A percentile compares a stretch with the other conserved stretches of the same genome.
phyloP scores from a whole-genome alignment of 148 eudicot species.

The Camellia sinensis region DNA sequence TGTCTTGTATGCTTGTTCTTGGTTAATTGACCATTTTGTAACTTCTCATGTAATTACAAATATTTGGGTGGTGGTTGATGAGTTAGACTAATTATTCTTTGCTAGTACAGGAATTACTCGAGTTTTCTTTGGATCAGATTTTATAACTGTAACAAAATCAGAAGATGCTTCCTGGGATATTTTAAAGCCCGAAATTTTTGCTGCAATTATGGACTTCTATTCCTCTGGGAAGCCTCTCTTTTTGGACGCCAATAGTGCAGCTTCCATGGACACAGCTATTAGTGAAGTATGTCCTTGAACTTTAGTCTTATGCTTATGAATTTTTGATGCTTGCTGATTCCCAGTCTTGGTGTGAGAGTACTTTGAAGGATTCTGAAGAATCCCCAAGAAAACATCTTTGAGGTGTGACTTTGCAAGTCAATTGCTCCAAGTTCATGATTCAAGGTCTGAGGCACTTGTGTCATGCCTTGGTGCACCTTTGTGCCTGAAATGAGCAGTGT shows the following conservation, averaged over 20 bases:
- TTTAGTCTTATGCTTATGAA: not conserved
- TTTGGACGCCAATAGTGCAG: slow-evolving; percentile 70
- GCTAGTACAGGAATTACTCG: slow-evolving; percentile 64
- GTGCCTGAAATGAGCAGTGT: not conserved
- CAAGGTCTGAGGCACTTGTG: not conserved
- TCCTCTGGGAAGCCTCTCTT: slow-evolving; percentile 85
- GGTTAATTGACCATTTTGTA: not conserved
- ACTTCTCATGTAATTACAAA: not conserved
- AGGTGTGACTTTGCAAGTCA: not conserved
- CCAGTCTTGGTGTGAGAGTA: not conserved
- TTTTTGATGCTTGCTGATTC: not conserved
- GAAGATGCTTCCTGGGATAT: slow-evolving; percentile 86
- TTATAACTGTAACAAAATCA: slow-evolving; percentile 84
- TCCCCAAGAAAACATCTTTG: not conserved
- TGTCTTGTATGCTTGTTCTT: not conserved
- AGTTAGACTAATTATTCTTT: not conserved
- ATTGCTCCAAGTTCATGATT: not conserved
- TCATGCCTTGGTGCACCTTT: not conserved
- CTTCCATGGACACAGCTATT: slow-evolving; percentile 89
- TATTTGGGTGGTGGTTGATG: not conserved
- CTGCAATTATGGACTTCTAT: slow-evolving; percentile 93
- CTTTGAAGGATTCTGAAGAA: not conserved
- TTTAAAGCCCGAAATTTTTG: slow-evolving; percentile 87
- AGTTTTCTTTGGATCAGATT: slow-evolving; percentile 95
- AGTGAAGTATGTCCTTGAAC: slow-evolving; percentile 50